A percentile compares a stretch with the other conserved stretches of the same genome.
Evolutionary conservation across 192 early-diverging fungal species (phyloP).

Genomic region (Entomortierella beljakovae): DNA sequence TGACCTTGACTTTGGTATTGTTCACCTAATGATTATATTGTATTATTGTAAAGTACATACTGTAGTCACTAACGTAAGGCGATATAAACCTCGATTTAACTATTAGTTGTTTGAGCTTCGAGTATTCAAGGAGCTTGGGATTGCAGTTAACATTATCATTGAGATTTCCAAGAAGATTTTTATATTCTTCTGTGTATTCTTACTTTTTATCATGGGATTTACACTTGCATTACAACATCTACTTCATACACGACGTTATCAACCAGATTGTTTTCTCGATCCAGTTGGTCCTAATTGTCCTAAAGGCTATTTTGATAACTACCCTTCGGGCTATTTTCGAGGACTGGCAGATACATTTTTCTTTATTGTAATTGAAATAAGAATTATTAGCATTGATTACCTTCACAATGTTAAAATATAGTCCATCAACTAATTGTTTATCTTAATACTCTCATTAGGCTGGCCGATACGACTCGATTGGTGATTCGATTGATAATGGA

Average conservation of each 20-base stretch:
- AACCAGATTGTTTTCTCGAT: background rate
- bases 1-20: constrained; percentile 42
- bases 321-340: background rate
- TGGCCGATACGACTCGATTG: constrained; percentile 26
- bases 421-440: too few species aligned
- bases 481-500: background rate
- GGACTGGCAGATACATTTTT: constrained; percentile 31
- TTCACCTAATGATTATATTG: background rate
- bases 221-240: constrained; percentile 33
- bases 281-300: background rate
- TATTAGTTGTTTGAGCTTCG: constrained; percentile 42
- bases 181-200: constrained; percentile 34
- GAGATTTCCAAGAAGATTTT: constrained; percentile 22
- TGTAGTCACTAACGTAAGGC: background rate
- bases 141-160: constrained; percentile 45
- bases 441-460: constrained; percentile 7
- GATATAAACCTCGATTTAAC: too few species aligned
- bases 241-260: constrained; percentile 8
- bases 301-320: background rate
- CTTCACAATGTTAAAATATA: too few species aligned
- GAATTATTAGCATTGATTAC: too few species aligned
- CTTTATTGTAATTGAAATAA: constrained; percentile 23
- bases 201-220: constrained; percentile 28
- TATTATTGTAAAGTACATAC: background rate
- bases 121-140: constrained; percentile 25